Percentiles rank a stretch among this genome's conserved stretches.
phyloP scores from a whole-genome alignment of 495 filamentous ascomycete genomes.

The Cetradonia linearis region DNA sequence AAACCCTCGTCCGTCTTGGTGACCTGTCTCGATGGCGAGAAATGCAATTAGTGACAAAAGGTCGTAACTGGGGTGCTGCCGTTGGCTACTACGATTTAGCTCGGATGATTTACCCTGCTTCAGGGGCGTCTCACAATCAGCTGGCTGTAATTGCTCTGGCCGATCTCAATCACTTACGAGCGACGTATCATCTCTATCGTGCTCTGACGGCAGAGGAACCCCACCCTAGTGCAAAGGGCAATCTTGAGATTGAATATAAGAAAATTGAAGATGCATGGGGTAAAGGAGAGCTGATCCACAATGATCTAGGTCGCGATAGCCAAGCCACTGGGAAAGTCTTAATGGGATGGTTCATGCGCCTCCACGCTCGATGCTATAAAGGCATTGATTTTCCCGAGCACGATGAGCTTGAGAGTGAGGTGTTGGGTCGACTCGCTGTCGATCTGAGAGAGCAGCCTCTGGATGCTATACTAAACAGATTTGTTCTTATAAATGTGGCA shows the following conservation, averaged over 20 bases:
- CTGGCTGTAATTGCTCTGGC: conserved; percentile 72
- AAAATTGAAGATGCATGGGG: conserved; percentile 54
- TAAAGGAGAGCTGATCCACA: conserved; percentile 46
- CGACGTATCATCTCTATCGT: conserved; percentile 82
- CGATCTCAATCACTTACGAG: conserved; percentile 64
- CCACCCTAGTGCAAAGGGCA: conserved; percentile 58
- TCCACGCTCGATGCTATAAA: conserved; percentile 75
- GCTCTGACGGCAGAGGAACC: conserved; percentile 63
- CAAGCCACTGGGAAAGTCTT: conserved; percentile 45
- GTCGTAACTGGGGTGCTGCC: conserved; percentile 69
- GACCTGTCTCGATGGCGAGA: conserved; percentile 89
- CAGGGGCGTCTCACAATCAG: conserved; percentile 79
- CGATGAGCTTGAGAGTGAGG: conserved; percentile 77
- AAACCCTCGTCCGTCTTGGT: conserved; percentile 73
- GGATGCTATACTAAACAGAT: conserved; percentile 60
- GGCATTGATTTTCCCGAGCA: conserved; percentile 61
- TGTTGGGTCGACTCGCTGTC: conserved; percentile 63
- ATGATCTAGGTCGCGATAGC: conserved; percentile 35
- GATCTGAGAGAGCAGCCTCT: conserved; percentile 60
- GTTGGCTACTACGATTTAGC: conserved; percentile 80
- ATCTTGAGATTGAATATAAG: conserved; percentile 73
- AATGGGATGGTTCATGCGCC: conserved; percentile 71
- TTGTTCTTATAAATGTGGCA: conserved; percentile 76
- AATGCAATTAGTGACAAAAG: conserved; percentile 50
- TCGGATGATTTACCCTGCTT: conserved; percentile 61